Base-by-base conservation (phyloP, 116 monocot genomes). In the Cymodocea nodosa region DNA sequence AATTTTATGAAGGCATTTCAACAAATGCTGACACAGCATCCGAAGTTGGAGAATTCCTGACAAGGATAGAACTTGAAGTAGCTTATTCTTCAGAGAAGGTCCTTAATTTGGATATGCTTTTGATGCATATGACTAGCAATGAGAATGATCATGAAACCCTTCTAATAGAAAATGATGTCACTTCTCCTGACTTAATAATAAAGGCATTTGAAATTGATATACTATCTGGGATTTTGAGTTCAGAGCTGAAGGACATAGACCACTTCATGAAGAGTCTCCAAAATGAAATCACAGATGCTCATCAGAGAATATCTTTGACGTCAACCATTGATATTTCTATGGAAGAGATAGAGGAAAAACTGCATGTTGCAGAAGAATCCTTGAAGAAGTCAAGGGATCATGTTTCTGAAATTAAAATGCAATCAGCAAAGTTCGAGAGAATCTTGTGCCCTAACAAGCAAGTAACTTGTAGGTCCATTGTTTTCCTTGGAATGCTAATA, bases 1-100 rank as follows among this genome's bases (percentile, higher is more conserved):
- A 13, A 36, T 55, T 59, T 16, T 12, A 58, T 52, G 72, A 75
- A 35, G 63, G 70, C 36, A 44, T 53, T 17, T 73, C 70, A 70
- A 25, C 56, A 50, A 72, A 30, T 69, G 81, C 60, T 49, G 76
- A 76, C 55, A 61, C 58, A 34, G 36, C 65, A 48, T 75, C 37
- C 54, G 71, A 58, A 23, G 67, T 56, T 34, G 20, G 68, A 39
- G 86, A 84, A 54, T 54, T 78, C 49, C 63, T 86, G 20, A 78
- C 80, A 56, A 82, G 65, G 56, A 65, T 86, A 50, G 82, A 94
- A 60, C 94, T 82, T 63, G 76, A 84, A 52, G 51, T 84, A 16
- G 89, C 84, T 52, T 94, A 77, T 70, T 78, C 71, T 63, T 84
- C 87, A 22, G 94, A 94, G 77, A 94, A 94, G 74, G 73, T 84